Conservation (phyloP, 1,284 basidiomycete species). For the Ustilago trichophora region DNA sequence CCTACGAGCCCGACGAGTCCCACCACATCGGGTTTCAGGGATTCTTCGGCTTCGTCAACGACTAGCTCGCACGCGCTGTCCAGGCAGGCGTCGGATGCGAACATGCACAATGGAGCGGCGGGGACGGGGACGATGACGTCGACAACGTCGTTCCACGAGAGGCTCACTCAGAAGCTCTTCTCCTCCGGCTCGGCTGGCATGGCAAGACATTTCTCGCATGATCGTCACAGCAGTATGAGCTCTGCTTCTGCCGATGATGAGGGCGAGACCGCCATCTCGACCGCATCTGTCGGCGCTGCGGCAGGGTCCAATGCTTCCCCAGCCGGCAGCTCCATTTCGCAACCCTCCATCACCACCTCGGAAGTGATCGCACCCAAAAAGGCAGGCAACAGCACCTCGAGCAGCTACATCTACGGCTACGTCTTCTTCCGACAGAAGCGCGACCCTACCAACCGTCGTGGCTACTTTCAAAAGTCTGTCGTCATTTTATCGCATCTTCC, state of each 20-base stretch:
- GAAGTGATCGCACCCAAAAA: conserved; percentile 3
- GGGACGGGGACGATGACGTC: conserved; percentile 1
- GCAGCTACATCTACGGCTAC: conserved; percentile 65
- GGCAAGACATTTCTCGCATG: conserved; percentile 36
- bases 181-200: conserved; percentile 24
- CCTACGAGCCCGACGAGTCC: conserved; percentile 22
- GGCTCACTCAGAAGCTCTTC: conserved; percentile 42
- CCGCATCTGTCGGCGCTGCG: not conserved
- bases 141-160: conserved; percentile 34
- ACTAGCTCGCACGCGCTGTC: conserved; percentile 19
- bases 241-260: conserved; percentile 31
- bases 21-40: conserved; percentile 14
- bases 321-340: conserved; percentile 1
- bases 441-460: conserved; percentile 57
- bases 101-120: conserved; percentile 13
- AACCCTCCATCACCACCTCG: not conserved
- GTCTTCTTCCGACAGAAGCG: conserved; percentile 64
- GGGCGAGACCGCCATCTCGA: not conserved
- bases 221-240: conserved; percentile 36
- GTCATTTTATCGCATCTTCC: conserved; percentile 85
- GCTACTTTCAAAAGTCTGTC: conserved; percentile 75
- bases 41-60: conserved; percentile 27
- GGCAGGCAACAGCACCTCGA: conserved; percentile 49
- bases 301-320: conserved; percentile 6
- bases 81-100: conserved; percentile 31